Evolutionary conservation across 2,329 filamentous ascomycete genomes (phyloP).

Genomic region (Microcera coccophila): DNA sequence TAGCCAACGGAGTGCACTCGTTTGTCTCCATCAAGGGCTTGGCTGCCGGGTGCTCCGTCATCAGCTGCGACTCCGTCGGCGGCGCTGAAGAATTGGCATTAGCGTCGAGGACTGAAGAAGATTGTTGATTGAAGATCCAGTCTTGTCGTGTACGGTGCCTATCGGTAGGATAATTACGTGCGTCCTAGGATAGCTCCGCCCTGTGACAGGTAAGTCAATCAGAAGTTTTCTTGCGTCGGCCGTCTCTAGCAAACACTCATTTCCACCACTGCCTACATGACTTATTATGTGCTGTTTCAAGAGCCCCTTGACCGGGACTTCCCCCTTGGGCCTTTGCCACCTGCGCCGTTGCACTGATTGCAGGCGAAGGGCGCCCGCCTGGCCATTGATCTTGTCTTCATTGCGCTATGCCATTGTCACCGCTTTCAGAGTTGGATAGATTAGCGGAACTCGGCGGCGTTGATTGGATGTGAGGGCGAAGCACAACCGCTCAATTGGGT

Average conservation of each 20-base stretch:
- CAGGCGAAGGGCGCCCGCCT: not conserved
- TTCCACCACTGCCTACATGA: no score
- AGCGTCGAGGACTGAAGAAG: no score
- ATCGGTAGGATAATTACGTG: no score
- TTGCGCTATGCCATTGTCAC: slow-evolving; percentile 1
- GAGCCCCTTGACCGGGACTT: not conserved
- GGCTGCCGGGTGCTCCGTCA: no score
- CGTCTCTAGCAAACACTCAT: no score
- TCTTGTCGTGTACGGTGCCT: no score
- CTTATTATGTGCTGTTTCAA: not conserved
- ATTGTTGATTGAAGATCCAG: no score
- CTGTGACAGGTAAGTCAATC: slow-evolving; percentile 21
- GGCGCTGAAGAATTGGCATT: no score
- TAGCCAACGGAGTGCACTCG: not conserved
- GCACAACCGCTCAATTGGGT: no score
- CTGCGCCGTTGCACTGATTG: not conserved
- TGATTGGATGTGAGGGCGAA: slow-evolving; percentile 10
- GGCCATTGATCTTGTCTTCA: no score
- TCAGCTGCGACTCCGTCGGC: no score
- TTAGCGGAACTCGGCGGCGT: slow-evolving; percentile 1
- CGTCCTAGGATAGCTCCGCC: not conserved
- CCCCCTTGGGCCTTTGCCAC: not conserved
- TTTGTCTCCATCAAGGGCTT: not conserved
- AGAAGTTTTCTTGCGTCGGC: no score
- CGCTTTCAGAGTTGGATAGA: not conserved